Base-by-base conservation (phyloP, 305 asterid species). In the Solanum aculeatissimum region DNA sequence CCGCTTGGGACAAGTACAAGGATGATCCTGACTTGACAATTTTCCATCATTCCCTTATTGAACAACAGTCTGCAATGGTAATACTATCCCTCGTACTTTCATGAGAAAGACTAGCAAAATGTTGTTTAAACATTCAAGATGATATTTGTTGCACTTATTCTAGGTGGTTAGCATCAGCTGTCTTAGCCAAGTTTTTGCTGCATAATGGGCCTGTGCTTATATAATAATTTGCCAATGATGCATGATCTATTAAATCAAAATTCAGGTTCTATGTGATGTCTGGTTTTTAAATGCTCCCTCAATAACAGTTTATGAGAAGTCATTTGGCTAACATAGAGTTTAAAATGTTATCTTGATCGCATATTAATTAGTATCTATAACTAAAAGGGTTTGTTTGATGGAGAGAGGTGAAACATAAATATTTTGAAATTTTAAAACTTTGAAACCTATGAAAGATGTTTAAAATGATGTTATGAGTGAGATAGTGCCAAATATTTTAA, bases 1-100 rank as follows among this genome's bases (percentile, higher is more conserved):
- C 91, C 53, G 84, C 88, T 43, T 96, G 97, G 98, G 86, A 87
- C 83, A 95, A 93, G 91, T 92, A 96, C 87, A 91, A 90, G 90
- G 94, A 92, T 87, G 99, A 96, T 91, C 95, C 93, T 6, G 91
- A 95, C 94, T 80, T 96, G 86, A 82, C 90, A 54, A 84, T 90
- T 68, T 89, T 93, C 38, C 77, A 85, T 72, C 89, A 82, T 43
- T 82, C 88, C 84, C 89, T 89, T 53, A 58, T 69, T 42, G 85
- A 83, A 83, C 83, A 88, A 84, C 89, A 87, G 79, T 84, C 70
- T 84, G 71, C 85, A 51, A 27, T n/a, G 86, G 91, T 89, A 87
- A 68, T 21, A 45, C 58, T 43, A 45, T 80, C 60, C 35, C 40
- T 53, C 72, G 77, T 80, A 60, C n/a, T 78, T 35, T 75, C 83